Evolutionary conservation across 495 filamentous ascomycete species (phyloP), one percentile per base, ranked within the genome.

Genomic region (Aspergillus incahuasiensis): DNA sequence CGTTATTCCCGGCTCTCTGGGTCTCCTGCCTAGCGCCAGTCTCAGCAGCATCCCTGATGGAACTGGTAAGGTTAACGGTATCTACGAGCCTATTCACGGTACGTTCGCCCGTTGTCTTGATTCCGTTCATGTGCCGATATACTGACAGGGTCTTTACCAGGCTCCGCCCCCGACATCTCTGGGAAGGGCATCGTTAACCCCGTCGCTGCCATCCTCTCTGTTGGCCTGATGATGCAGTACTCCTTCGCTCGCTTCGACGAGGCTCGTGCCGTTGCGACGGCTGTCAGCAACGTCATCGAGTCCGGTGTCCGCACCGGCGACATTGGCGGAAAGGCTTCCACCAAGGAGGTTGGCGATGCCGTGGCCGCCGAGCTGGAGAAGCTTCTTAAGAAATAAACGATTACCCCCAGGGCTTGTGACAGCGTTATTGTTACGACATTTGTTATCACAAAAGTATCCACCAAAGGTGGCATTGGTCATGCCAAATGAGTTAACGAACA

Each of bases 71-170:
- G 70, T 77, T 22, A 78, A 76, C 54, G 85, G 94, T 63, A 96
- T 98, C 63, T 98, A 97, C 68, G 94, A 97, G 80, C 95, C 95
- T 30, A 97, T 97, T 61, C 95, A 98, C 70, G 95, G 92, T 89
- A 73, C 63, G 82, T 67, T 5, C 7, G 12, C 6, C 54, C 52
- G 19, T 22, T 44, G 9, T 49, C 16, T 25, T 51, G 19, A 51
- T 15, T 13, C 32, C 43, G 51, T 16, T 45, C 38, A n/a, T 2
- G 5, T 6, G 13, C 20, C 24, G 21, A 32, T n/a, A 16, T 22
- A 48, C 58, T 59, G 53, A 67, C 42, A 30, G 3, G 21, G 2
- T 7, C 12, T 39, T 22, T 16, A 55, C 16, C 25, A 77, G 74
- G 76, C 7, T 76, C 74, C 48, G 74, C 74, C 47, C 76, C 76